Evolutionary conservation across 805 yeast species (phyloP), one percentile per base, ranked within the genome.

Genomic region (Torulaspora maleeae): DNA sequence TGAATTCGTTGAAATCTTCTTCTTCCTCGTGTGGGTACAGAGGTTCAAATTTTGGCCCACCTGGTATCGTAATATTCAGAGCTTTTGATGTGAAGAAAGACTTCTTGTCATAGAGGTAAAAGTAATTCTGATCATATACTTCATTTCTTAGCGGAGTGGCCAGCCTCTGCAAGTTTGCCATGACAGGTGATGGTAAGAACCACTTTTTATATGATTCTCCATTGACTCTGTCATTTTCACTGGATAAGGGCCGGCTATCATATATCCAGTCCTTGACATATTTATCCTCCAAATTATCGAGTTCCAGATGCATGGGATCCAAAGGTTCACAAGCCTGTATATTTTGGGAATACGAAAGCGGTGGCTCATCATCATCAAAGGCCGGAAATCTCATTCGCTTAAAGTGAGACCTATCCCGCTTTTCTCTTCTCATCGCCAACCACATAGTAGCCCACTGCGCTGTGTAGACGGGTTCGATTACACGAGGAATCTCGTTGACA

Each of bases 371-470:
- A 61, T 93, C 99, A 64, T 93, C 99, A 67, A 91, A 89, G 0
- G 95, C 90, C 1, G 99, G 99, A 54, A 93, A 86, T 45, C 88
- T 76, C 86, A 93, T 82, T 53, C 99, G 77, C 58, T 87, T 85
- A 67, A 93, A 91, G 60, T 86, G 95, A 27, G 80, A 72, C 54
- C 98, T 75, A 61, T 90, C 98, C 47, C 95, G 77, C 63, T 93
- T 93, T 61, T 93, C 98, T 38, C 91, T 74, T 57, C 97, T 78
- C 99, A 93, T 93, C 68, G 82, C 81, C 11, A 78, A 69, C 98
- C 98, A 93, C 71, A 80, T 76, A 1, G 95, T 75, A 1, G 96
- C 90, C 99, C 99, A 93, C 64, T 90, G 97, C 0, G 99, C 95
- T 6, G 76, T 76, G 61, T 86, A 93, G 1, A 89, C 82, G 0